Base-by-base conservation (phyloP, 2,329 filamentous ascomycete species). In the Exophiala sp. region DNA sequence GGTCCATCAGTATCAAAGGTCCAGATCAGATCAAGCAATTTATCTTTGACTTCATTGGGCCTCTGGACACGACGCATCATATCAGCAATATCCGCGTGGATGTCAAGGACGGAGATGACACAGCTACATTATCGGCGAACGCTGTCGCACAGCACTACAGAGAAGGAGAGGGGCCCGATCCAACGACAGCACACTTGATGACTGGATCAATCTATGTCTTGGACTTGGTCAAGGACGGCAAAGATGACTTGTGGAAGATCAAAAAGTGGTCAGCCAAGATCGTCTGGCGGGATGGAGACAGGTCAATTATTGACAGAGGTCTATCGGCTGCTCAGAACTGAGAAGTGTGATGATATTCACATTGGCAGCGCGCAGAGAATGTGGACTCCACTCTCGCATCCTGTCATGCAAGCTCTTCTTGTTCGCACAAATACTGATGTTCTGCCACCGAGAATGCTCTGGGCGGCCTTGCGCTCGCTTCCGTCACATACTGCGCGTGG, bases 31-130 rank as follows among this genome's bases (percentile, higher is more conserved):
- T 69, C 33, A 45, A 57, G 18, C 62, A 64, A 29, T 20, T 11
- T 4, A 36, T 55, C 9, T 51, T 44, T 21, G 29, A 24, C 9
- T 21, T 45, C 21, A 11, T 55, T 12, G 47, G 47, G 20, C 42
- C 38, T 0, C 41, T 71, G 43, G 67, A 69, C 46, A 69, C 68
- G 11, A 64, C 54, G 5, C 65, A 66, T 49, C 54, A 56, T 20
- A 20, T 63, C 47, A 65, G 49, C 41, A 65, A 65, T 16, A 32
- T 65, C 9, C 63, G 65, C 1, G 53, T 66, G 24, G 59, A 61
- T 9, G 42, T 58, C 24, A 47, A 48, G 6, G 59, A 61, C 1
- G 47, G 45, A 10, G 48, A 41, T 1, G 20, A 41, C 4, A 63
- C 53, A 4, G 65, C 62, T 0, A 35, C 40, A 3, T 16, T 61